These are phyloP conservation scores for Suillus placidus DNA, from an alignment of 768 basidiomycete species.

Conservation along the genomic window DNA sequence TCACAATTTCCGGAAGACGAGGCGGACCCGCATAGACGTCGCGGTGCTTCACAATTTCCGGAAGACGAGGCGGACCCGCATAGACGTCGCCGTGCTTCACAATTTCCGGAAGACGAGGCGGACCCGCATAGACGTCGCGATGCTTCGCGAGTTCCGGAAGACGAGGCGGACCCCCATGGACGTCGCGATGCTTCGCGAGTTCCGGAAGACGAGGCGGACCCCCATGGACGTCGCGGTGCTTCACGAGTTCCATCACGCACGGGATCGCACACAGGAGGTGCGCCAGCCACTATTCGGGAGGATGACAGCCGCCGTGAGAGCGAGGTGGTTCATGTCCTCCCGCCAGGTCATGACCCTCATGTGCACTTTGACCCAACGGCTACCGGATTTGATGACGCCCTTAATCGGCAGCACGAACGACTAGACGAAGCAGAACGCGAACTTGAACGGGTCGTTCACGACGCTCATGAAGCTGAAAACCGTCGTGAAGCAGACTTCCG, in stretches of 20 bases:
- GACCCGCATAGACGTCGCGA: too few relatives aligned
- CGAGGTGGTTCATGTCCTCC: constrained; percentile 29
- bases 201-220: not conserved
- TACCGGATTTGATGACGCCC: constrained; percentile 45
- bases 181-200: not conserved
- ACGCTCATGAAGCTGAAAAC: constrained; percentile 62
- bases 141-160: too few relatives aligned
- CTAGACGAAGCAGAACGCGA: constrained; percentile 58
- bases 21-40: too few relatives aligned
- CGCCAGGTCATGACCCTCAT: constrained; percentile 13
- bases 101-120: not conserved
- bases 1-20: too few relatives aligned
- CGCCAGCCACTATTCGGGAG: constrained; percentile 18
- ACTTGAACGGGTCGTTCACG: constrained; percentile 49
- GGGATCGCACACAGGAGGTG: constrained; percentile 20
- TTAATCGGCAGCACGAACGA: constrained; percentile 51
- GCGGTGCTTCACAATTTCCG: not conserved
- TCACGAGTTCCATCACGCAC: constrained; percentile 17
- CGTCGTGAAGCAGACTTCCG: constrained; percentile 67
- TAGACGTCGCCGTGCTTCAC: too few relatives aligned
- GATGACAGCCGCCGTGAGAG: constrained; percentile 27
- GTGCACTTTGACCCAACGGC: constrained; percentile 24
- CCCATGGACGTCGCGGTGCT: not conserved
- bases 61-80: too few relatives aligned
- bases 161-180: not conserved